Conservation (phyloP, 805 yeast genomes). For the Yarrowia porcina region DNA sequence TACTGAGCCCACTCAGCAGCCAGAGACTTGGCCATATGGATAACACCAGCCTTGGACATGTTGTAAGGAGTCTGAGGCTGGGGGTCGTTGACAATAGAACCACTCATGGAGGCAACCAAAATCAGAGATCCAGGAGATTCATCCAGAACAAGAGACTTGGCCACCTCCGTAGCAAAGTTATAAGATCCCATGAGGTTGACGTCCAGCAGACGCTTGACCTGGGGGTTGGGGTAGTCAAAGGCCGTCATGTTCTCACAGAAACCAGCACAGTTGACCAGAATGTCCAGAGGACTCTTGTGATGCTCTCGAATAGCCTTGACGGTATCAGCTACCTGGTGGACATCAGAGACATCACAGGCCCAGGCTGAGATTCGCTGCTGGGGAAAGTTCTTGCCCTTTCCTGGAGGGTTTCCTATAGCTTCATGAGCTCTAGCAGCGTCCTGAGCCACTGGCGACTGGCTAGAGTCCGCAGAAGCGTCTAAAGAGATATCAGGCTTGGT, state of each 20-base stretch:
- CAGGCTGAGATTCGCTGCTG: constrained; percentile 48
- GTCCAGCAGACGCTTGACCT: constrained; percentile 64
- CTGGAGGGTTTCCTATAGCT: background rate
- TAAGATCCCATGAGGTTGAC: constrained; percentile 74
- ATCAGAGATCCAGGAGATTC: constrained; percentile 64
- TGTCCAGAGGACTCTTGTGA: constrained; percentile 59
- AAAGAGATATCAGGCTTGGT: constrained; percentile 1
- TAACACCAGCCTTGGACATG: constrained; percentile 84
- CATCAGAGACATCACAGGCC: constrained; percentile 71
- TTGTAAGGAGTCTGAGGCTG: constrained; percentile 79
- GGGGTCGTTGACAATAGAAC: constrained; percentile 79
- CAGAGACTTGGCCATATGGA: constrained; percentile 69
- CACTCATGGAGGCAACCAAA: constrained; percentile 85
- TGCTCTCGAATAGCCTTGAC: constrained; percentile 53
- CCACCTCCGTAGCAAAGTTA: constrained; percentile 70
- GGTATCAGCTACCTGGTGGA: constrained; percentile 53
- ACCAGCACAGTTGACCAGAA: constrained; percentile 78
- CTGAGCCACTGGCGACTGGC: background rate
- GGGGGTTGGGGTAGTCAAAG: constrained; percentile 66
- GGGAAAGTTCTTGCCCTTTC: constrained; percentile 26
- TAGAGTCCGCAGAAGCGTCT: constrained; percentile 6
- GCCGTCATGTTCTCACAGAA: constrained; percentile 80
- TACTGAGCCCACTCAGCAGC: constrained; percentile 82
- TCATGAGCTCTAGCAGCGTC: constrained; percentile 20
- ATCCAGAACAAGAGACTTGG: constrained; percentile 53